These are phyloP conservation scores for Thozetella sp. DNA, from an alignment of 495 filamentous ascomycete genomes.

Conservation along the genomic window DNA sequence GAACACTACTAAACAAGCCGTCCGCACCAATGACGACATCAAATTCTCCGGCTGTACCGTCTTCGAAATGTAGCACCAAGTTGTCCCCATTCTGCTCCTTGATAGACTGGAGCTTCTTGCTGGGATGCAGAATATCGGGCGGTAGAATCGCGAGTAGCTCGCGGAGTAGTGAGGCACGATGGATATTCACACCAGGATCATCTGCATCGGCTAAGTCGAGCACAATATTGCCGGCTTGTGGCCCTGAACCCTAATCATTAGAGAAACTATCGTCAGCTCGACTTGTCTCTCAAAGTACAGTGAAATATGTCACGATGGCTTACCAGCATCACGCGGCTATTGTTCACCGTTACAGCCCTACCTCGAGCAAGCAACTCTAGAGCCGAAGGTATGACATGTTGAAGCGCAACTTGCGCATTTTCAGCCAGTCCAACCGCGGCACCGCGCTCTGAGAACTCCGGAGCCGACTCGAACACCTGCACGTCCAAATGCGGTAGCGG, in stretches of 20 bases:
- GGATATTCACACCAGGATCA: background rate
- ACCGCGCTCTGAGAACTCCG: constrained; percentile 24
- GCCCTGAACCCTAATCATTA: too few relatives aligned
- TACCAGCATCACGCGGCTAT: background rate
- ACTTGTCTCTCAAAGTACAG: too few relatives aligned
- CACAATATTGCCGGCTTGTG: background rate
- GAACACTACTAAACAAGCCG: constrained; percentile 22
- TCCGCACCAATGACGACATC: constrained; percentile 28
- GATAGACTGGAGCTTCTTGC: background rate
- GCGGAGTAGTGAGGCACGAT: background rate
- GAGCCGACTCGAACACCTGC: constrained; percentile 25
- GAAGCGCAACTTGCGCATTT: constrained; percentile 7
- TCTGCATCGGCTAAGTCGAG: background rate
- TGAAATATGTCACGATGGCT: too few relatives aligned
- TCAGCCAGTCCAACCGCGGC: constrained; percentile 20
- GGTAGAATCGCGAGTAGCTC: background rate
- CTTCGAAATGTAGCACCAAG: constrained; percentile 12
- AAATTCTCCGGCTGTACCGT: constrained; percentile 11
- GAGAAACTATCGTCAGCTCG: too few relatives aligned
- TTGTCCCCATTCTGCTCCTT: constrained; percentile 5
- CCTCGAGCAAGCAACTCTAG: background rate
- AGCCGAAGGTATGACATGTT: constrained; percentile 3
- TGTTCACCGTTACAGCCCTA: background rate
- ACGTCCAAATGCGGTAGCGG: constrained; percentile 17
- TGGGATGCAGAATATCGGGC: background rate